Evolutionary conservation across 805 yeast genomes (phyloP).

Genomic region (Nadsonia fulvescens): DNA sequence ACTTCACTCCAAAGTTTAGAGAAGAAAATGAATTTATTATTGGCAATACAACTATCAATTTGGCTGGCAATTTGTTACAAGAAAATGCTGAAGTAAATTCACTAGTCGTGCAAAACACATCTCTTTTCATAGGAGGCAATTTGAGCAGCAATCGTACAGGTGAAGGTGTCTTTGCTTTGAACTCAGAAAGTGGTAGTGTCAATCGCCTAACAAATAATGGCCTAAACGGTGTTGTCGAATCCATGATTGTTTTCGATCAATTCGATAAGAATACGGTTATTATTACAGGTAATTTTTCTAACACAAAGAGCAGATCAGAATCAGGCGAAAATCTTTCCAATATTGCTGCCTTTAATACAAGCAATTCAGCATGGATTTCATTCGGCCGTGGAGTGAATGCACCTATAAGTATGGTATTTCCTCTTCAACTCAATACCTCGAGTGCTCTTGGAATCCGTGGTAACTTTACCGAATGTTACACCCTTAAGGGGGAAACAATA

Average conservation of each 20-base stretch:
- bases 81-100: constrained; percentile 24
- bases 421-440: constrained; percentile 13
- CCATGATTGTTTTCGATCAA: constrained; percentile 11
- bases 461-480: constrained; percentile 9
- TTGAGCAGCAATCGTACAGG: constrained; percentile 17
- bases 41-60: constrained; percentile 31
- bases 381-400: constrained; percentile 12
- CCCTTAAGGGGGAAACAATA: constrained; percentile 2
- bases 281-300: constrained; percentile 29
- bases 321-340: constrained; percentile 4
- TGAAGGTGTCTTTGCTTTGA: constrained; percentile 5
- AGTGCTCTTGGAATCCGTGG: constrained; percentile 14
- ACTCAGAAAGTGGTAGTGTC: constrained; percentile 1
- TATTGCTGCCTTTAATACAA: constrained; percentile 9
- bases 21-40: constrained; percentile 19
- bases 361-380: constrained; percentile 7
- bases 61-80: constrained; percentile 21
- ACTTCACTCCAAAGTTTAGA: too few relatives aligned
- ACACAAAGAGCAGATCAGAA: constrained; percentile 9
- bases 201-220: constrained; percentile 3
- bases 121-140: constrained; percentile 32
- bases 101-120: constrained; percentile 16
- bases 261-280: constrained; percentile 23
- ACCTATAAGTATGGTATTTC: constrained; percentile 7
- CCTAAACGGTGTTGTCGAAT: constrained; percentile 4